Conservation (phyloP, 176 grass and related monocot species). For the Rhynchospora pubera region DNA sequence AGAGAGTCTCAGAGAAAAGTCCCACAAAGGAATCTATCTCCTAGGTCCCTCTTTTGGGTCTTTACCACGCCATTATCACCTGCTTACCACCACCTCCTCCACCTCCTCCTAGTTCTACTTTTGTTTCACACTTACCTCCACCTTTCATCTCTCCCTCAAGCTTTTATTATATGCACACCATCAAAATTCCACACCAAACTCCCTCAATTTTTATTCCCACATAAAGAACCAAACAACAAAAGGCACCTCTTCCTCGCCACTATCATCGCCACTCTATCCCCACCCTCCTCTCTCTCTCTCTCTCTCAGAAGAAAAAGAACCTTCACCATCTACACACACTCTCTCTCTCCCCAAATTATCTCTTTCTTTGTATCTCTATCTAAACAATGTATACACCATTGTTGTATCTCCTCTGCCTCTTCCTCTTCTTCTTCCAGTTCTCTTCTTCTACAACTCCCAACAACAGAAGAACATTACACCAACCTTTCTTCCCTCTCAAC, state of each 20-base stretch:
- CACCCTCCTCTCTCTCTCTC: background rate
- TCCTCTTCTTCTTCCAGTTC: conserved; percentile 20
- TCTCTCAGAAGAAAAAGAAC: conserved; percentile 19
- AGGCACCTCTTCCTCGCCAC: conserved; percentile 7
- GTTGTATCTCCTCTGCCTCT: conserved; percentile 18
- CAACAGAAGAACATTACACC: conserved; percentile 22
- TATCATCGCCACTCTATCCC: background rate
- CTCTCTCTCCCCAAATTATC: background rate
- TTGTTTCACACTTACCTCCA: background rate
- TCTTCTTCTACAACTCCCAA: conserved; percentile 16
- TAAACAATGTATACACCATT: conserved; percentile 26
- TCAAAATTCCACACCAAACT: conserved; percentile 22
- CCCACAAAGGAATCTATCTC: background rate
- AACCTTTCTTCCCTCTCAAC: conserved; percentile 35
- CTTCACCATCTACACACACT: conserved; percentile 38
- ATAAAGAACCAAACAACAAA: conserved; percentile 23
- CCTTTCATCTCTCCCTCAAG: background rate
- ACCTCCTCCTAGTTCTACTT: background rate
- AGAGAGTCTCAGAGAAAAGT: background rate
- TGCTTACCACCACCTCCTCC: background rate
- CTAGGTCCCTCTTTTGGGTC: background rate
- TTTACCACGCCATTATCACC: conserved; percentile 16
- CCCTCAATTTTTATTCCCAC: conserved; percentile 6
- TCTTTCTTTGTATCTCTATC: background rate
- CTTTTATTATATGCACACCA: conserved; percentile 13